Base-by-base conservation (phyloP, 768 basidiomycete species). In the Mycena galericulata region DNA sequence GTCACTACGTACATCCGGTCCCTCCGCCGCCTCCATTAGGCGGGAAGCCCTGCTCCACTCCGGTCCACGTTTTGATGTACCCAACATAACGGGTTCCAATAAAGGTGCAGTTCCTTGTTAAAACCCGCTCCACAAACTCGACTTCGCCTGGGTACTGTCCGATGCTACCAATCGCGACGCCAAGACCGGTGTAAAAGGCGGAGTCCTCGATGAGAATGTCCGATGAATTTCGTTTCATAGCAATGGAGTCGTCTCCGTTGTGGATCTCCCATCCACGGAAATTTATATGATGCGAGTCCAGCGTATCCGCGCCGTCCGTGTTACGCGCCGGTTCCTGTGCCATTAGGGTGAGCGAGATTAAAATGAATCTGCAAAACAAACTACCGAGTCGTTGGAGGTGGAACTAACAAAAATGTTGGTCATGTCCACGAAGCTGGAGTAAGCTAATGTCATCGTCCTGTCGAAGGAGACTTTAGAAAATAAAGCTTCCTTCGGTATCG, bases 151-250 rank as follows among this genome's bases (percentile, higher is more conserved):
- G 72, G 62, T 81, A 83, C 67, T 82, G 81, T 27, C 79, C 80
- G 46, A 82, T 80, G 29, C 17, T 46, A n/a, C 82, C 83, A 50
- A 83, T 81, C 17, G 83, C 81, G 43, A 84, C 79, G 41, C 83
- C 83, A 3, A 77, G 77, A 5, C 82, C 82, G 29, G 76, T 77
- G 60, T 78, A 72, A 62, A 83, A 83, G 3, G 76, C 74, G 20
- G 77, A 78, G 67, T 84, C 80, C 36, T 79, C 74, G n/a, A 80
- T 79, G 54, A 80, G 73, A 30, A 83, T 83, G 57, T 80, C 77
- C n/a, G 82, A 80, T 4, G 80, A 80, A 65, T 84, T 84, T 10
- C 80, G 81, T 62, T 84, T 83, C 30, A 79, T 69, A 8, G 81
- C 78, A 53, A 83, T 79, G 51, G 77, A 79, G 67, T 83, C 82